Evolutionary conservation across 441 rosid genomes (phyloP), one percentile per base, ranked within the genome.

Genomic region (Brassica balearica): DNA sequence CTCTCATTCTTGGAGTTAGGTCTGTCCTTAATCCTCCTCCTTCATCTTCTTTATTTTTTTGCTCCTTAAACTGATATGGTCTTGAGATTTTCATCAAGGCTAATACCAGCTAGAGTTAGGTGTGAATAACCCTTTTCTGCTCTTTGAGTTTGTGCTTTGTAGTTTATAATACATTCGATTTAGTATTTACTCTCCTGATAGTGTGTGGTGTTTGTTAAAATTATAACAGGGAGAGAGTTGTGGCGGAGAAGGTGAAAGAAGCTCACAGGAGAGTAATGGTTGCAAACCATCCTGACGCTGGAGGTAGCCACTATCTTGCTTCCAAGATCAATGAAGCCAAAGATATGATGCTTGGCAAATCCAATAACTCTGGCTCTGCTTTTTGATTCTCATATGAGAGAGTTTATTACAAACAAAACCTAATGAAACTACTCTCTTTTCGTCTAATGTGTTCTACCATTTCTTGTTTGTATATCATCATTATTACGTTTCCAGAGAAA

Each of bases 1-100:
- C 95, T 83, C 75, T 83, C n/a, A 88, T 88, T 65, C 91, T 90
- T 4, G 92, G 91, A 1, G 91, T 90, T 75, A 90, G 92, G 94
- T 90, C 34, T 12, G 73, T 72, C 32, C 60, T 62, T 69, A 32
- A 10, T 8, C 69, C 58, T n/a, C 17, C 56, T n/a, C 2, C 56
- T 48, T 48, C 56, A 51, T n/a, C 15, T 51, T 51, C 8, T 51
- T 27, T 27, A 5, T 51, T 63, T 76, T 23, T 34, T 34, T 29
- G 65, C 17, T 75, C 59, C 19, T 75, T 6, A 2, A 23, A 22
- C 10, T 19, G n/a, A 61, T 10, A 23, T 65, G 12, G 72, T 67
- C 8, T 5, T 66, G 32, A 17, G 65, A 17, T 34, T 48, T 48
- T 32, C 73, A 10, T 17, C 7, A 56, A 32, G 53, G 56, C 7